A percentile compares a stretch with the other conserved stretches of the same genome.
Evolutionary conservation across 2,329 filamentous ascomycete genomes (phyloP).

Genomic region (Pseudocercospora fuligena): DNA sequence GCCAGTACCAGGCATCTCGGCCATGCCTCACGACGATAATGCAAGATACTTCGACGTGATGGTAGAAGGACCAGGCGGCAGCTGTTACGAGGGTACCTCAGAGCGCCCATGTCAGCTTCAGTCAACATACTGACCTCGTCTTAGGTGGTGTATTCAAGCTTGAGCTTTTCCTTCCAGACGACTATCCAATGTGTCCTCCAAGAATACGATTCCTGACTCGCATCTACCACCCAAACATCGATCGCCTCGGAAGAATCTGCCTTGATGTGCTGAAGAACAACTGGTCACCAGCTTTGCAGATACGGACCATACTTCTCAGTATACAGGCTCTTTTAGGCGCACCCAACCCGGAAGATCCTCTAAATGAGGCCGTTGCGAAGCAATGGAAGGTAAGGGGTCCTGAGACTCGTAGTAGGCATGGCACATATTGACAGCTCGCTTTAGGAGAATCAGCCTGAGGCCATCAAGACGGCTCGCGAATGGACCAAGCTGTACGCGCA

Average conservation of each 20-base stretch:
- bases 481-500: slow-evolving; percentile 85
- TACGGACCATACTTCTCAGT: slow-evolving; percentile 96
- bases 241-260: slow-evolving; percentile 95
- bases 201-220: slow-evolving; percentile 99
- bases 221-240: slow-evolving; percentile 99
- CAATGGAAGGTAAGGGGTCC: slow-evolving; percentile 71
- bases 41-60: slow-evolving; percentile 97
- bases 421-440: slow-evolving; percentile 19
- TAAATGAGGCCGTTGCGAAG: slow-evolving; percentile 96
- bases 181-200: slow-evolving; percentile 98
- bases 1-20: slow-evolving; percentile 95
- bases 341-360: slow-evolving; percentile 96
- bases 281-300: slow-evolving; percentile 97
- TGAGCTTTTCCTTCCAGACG: slow-evolving; percentile 95
- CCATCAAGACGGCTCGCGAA: slow-evolving; percentile 87
- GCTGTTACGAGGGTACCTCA: slow-evolving; percentile 83
- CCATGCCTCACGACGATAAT: slow-evolving; percentile 95
- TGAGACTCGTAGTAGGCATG: neutral
- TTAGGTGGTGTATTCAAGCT: slow-evolving; percentile 88
- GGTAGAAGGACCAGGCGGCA: slow-evolving; percentile 89
- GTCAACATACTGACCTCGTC: neutral
- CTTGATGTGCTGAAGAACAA: slow-evolving; percentile 98
- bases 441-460: slow-evolving; percentile 81
- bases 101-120: neutral
- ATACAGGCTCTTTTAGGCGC: slow-evolving; percentile 96